Evolutionary conservation across 225 moss, liverwort and hornwort species (phyloP), one percentile per base, ranked within the genome.

Genomic region (Antitrichia curtipendula): DNA sequence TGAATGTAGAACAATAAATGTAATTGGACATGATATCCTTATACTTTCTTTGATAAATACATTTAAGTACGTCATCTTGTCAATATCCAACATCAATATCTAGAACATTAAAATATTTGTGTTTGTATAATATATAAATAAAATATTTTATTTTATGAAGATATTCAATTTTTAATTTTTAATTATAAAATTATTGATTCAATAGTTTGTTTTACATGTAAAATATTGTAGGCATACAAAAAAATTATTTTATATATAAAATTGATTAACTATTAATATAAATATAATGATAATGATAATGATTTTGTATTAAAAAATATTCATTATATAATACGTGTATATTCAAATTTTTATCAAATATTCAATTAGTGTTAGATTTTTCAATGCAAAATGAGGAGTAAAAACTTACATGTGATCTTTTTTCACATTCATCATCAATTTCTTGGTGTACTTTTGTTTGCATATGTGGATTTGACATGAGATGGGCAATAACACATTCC

Each of bases 11-110:
- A 89, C 36, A 13, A 87, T 88, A 43, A 91, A 85, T 80, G 80
- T 87, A 6, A 93, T 0, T 12, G 89, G 93, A 50, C 54, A 87
- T 75, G 90, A 90, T 58, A 91, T 54, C 70, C 90, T 86, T 78
- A 90, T 85, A 58, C 82, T 91, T 88, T 93, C 91, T 34, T 93
- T 91, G 8, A 93, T 80, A 78, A 85, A 88, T n/a, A 89, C 90
- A 57, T 45, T 72, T 80, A 93, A 45, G 8, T 88, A 90, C 8
- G 5, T 1, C 93, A 91, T 91, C 20, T 69, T 90, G 0, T 86
- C 41, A 49, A 91, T 85, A 40, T 90, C 90, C 36, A n/a, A 38
- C 9, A 50, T 83, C 2, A 89, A 79, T 63, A 92, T 72, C 89
- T 92, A 6, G 1, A 54, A 34, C 10, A 85, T 34, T 16, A 3